Conservation (phyloP, 176 grass and related monocot genomes). For the Tillandsia leiboldiana region DNA sequence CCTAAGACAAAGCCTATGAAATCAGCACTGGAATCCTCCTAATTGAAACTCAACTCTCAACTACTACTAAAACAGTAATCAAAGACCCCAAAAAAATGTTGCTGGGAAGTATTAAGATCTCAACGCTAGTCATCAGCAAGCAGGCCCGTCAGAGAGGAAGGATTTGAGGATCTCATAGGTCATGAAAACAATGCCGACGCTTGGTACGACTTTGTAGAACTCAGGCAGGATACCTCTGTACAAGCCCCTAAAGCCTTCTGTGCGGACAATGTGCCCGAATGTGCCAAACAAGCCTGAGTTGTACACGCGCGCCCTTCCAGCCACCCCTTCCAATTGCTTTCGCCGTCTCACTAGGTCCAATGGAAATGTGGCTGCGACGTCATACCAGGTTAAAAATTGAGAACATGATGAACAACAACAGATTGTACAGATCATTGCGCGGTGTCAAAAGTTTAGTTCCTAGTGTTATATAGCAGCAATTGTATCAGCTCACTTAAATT, state of each 20-base stretch:
- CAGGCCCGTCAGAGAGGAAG: constrained; percentile 32
- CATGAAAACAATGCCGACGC: constrained; percentile 93
- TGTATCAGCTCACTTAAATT: no score
- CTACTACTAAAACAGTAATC: not conserved
- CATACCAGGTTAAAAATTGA: not conserved
- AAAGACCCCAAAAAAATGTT: not conserved
- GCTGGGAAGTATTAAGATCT: not conserved
- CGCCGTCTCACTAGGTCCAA: constrained; percentile 83
- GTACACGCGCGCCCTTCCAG: constrained; percentile 73
- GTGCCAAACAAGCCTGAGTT: constrained; percentile 61
- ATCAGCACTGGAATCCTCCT: not conserved
- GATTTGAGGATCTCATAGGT: constrained; percentile 77
- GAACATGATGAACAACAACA: not conserved
- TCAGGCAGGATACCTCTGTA: constrained; percentile 98
- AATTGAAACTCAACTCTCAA: not conserved
- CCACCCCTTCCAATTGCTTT: constrained; percentile 89
- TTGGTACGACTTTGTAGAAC: constrained; percentile 90
- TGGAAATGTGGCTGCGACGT: constrained; percentile 73
- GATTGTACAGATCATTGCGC: no score
- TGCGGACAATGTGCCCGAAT: constrained; percentile 57
- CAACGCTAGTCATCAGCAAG: constrained; percentile 33
- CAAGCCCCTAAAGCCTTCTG: constrained; percentile 64
- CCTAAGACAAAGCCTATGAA: constrained; percentile 48
- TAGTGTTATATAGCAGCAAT: no score
- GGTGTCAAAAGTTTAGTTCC: no score